Evolutionary conservation across 257 asterid genomes (phyloP), one percentile per base, ranked within the genome.

Genomic region (Plectranthus barbatus): DNA sequence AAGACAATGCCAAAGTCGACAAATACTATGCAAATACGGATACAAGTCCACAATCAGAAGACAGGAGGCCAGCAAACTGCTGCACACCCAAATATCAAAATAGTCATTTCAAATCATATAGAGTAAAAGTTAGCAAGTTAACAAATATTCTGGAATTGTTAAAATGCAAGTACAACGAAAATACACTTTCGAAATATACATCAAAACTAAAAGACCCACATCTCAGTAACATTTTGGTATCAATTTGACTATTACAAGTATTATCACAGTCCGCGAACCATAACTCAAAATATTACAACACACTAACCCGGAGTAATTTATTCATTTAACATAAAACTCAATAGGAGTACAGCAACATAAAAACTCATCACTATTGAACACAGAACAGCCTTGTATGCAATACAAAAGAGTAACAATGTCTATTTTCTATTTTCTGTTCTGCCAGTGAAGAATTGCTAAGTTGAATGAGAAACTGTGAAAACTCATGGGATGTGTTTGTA

Each of bases 31-130:
- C 40, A 56, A 58, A 66, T n/a, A n/a, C n/a, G n/a, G n/a, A n/a
- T n/a, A n/a, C n/a, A n/a, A n/a, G n/a, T n/a, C n/a, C n/a, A n/a
- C n/a, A n/a, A 41, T 60, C 15, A 46, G 29, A 53, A 76, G 74
- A 62, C 33, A 36, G 50, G 17, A 36, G 33, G 19, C 0, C 14
- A 24, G 21, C 12, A 29, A 41, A 23, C 14, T 41, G 23, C 61
- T 50, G 57, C 4, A 44, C 44, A 11, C 56, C 51, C 13, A 52
- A 9, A 48, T 5, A 56, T 59, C 61, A 52, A 74, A 65, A 26
- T 14, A 54, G 34, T 34, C 52, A 18, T 48, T 44, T 62, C 61
- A 37, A 70, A 60, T 34, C 33, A 56, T 1, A 1, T 9, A 55
- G 17, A 52, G 3, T 41, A 42, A 23, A 7, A 41, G 41, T 12